A percentile compares a stretch with the other conserved stretches of the same genome.
Conservation (phyloP, 768 basidiomycete genomes). For the Psilocybe cubensis region DNA sequence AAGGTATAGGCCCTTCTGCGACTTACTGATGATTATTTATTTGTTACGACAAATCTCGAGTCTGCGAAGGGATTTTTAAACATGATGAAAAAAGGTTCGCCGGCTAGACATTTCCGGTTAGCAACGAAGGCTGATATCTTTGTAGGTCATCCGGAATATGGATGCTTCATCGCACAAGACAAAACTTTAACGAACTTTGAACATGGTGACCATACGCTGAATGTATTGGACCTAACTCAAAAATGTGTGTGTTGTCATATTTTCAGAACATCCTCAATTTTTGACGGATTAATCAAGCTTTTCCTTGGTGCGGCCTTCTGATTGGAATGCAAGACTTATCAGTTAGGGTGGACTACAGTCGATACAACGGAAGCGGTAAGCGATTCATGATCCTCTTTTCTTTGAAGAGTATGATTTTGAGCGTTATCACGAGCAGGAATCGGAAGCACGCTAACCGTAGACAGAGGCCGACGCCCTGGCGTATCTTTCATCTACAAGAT, state of each 20-base stretch:
- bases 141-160: slow-evolving; percentile 90
- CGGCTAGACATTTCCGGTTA: not conserved
- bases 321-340: slow-evolving; percentile 81
- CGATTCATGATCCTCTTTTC: slow-evolving; percentile 5
- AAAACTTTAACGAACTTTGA: slow-evolving; percentile 93
- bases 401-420: not conserved
- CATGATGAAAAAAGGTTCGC: slow-evolving; percentile 72
- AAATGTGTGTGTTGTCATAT: slow-evolving; percentile 20
- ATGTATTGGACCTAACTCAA: slow-evolving; percentile 52
- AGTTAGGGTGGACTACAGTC: slow-evolving; percentile 76
- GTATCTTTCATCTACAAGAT: slow-evolving; percentile 70
- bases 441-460: slow-evolving; percentile 73
- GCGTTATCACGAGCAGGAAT: slow-evolving; percentile 44
- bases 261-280: not conserved
- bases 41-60: slow-evolving; percentile 68
- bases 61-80: slow-evolving; percentile 73
- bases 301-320: slow-evolving; percentile 92
- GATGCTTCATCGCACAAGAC: slow-evolving; percentile 85
- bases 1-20: slow-evolving; percentile 69
- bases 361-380: slow-evolving; percentile 66
- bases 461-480: slow-evolving; percentile 67
- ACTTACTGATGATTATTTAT: slow-evolving; percentile 94
- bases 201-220: slow-evolving; percentile 53
- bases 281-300: slow-evolving; percentile 48
- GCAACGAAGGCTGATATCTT: not conserved